These are phyloP conservation scores for Marasmius oreades DNA, from an alignment of 1,284 basidiomycete genomes.

Conservation along the genomic window DNA sequence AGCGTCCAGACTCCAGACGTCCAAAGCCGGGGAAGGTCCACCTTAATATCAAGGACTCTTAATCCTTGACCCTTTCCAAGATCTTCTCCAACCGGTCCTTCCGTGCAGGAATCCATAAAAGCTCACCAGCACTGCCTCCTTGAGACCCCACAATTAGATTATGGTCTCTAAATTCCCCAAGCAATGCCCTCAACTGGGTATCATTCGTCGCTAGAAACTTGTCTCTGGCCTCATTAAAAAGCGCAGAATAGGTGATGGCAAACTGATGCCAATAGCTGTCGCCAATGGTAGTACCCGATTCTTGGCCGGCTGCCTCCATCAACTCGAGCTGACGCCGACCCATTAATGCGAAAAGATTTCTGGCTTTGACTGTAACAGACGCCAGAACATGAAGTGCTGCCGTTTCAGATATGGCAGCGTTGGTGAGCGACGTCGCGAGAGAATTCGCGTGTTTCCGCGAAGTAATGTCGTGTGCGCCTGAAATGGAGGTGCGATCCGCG, in stretches of 20 bases:
- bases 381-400: slow-evolving; percentile 82
- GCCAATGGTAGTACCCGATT: slow-evolving; percentile 26
- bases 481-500: slow-evolving; percentile 60
- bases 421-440: slow-evolving; percentile 29
- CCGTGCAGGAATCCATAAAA: slow-evolving; percentile 81
- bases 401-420: slow-evolving; percentile 65
- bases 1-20: too few species aligned
- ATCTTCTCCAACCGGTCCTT: slow-evolving; percentile 58
- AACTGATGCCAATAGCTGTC: slow-evolving; percentile 36
- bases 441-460: slow-evolving; percentile 27
- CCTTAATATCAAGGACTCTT: background rate
- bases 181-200: slow-evolving; percentile 72
- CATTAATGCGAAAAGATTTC: slow-evolving; percentile 72
- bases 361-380: slow-evolving; percentile 84
- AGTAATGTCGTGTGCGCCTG: slow-evolving; percentile 43
- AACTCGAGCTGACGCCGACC: slow-evolving; percentile 61
- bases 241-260: slow-evolving; percentile 58
- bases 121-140: slow-evolving; percentile 46
- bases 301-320: slow-evolving; percentile 34
- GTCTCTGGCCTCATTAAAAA: slow-evolving; percentile 68
- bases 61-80: slow-evolving; percentile 20
- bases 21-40: background rate
- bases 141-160: slow-evolving; percentile 62
- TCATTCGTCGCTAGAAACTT: slow-evolving; percentile 87
- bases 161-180: slow-evolving; percentile 90